These are phyloP conservation scores for Paraconiothyrium sp. DNA, from an alignment of 2,329 filamentous ascomycete genomes.

Conservation along the genomic window DNA sequence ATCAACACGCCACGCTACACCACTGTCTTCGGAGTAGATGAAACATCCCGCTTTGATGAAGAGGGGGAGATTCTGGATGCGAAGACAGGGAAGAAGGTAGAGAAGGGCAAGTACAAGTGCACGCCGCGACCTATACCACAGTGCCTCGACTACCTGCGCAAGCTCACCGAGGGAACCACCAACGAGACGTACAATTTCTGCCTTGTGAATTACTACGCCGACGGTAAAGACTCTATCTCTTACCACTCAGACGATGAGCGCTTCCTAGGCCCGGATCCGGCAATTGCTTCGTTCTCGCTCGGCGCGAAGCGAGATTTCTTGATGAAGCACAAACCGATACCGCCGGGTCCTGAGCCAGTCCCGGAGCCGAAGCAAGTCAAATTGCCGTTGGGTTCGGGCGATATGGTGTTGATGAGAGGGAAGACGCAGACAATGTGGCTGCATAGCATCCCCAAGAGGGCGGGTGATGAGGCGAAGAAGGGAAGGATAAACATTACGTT, in stretches of 20 bases:
- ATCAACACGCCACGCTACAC: constrained; percentile 71
- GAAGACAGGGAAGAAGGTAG: constrained; percentile 52
- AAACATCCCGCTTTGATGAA: constrained; percentile 67
- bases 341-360: constrained; percentile 43
- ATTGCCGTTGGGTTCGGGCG: constrained; percentile 69
- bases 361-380: constrained; percentile 58
- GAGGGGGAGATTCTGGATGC: constrained; percentile 53
- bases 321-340: constrained; percentile 77
- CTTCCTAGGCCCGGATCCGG: constrained; percentile 74
- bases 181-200: constrained; percentile 79
- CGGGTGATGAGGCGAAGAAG: constrained; percentile 67
- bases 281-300: constrained; percentile 78
- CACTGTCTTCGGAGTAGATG: constrained; percentile 69
- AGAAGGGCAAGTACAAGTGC: constrained; percentile 64
- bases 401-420: constrained; percentile 83
- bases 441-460: constrained; percentile 80
- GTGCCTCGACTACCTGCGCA: constrained; percentile 72
- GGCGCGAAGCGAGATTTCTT: constrained; percentile 78
- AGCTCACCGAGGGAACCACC: constrained; percentile 71
- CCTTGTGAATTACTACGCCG: constrained; percentile 85
- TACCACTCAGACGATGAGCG: constrained; percentile 84
- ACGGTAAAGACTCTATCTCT: constrained; percentile 77
- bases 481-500: constrained; percentile 82
- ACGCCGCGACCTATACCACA: constrained; percentile 74
- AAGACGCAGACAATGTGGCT: constrained; percentile 77